Percentiles rank a stretch among this genome's conserved stretches.
Evolutionary conservation across 306 rosid genomes (phyloP).

Genomic region (Dryas drummondii): DNA sequence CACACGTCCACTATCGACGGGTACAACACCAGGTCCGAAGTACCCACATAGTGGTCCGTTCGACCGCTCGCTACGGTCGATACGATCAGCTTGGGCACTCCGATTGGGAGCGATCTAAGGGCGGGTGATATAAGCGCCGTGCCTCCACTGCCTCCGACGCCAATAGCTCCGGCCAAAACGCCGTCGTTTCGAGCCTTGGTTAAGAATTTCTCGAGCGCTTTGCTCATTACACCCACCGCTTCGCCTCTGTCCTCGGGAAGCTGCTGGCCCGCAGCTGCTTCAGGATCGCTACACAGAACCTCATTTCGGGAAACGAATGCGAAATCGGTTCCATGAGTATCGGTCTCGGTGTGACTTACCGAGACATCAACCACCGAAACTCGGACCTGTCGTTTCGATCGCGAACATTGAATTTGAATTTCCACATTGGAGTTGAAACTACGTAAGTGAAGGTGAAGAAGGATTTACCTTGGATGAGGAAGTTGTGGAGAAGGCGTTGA

Average conservation of each 20-base stretch:
- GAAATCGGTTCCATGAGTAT: slow-evolving; percentile 40
- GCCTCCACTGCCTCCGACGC: slow-evolving; percentile 88
- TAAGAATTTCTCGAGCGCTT: slow-evolving; percentile 55
- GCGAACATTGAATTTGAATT: slow-evolving; percentile 7
- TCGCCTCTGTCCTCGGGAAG: slow-evolving; percentile 69
- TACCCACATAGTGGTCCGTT: slow-evolving; percentile 77
- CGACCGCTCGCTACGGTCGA: slow-evolving; percentile 93
- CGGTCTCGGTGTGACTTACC: slow-evolving; percentile 38
- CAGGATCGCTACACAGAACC: slow-evolving; percentile 43
- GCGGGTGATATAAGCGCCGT: slow-evolving; percentile 69
- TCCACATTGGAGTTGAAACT: background rate
- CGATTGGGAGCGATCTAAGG: slow-evolving; percentile 65
- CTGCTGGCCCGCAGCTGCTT: slow-evolving; percentile 18
- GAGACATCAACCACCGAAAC: slow-evolving; percentile 72
- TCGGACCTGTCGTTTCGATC: slow-evolving; percentile 45
- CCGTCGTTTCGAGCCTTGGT: slow-evolving; percentile 43
- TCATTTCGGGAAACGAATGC: slow-evolving; percentile 60
- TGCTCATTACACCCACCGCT: slow-evolving; percentile 69
- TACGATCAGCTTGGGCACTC: slow-evolving; percentile 78
- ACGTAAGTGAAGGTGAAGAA: background rate
- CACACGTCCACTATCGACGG: slow-evolving; percentile 82
- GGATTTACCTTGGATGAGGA: slow-evolving; percentile 43
- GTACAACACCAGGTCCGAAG: slow-evolving; percentile 66
- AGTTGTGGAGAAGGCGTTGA: slow-evolving; percentile 48
- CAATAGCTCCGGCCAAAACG: slow-evolving; percentile 63